Percentiles rank a stretch among this genome's conserved stretches.
phyloP scores from a whole-genome alignment of 2,329 filamentous ascomycete genomes.

The Claviceps sp. region DNA sequence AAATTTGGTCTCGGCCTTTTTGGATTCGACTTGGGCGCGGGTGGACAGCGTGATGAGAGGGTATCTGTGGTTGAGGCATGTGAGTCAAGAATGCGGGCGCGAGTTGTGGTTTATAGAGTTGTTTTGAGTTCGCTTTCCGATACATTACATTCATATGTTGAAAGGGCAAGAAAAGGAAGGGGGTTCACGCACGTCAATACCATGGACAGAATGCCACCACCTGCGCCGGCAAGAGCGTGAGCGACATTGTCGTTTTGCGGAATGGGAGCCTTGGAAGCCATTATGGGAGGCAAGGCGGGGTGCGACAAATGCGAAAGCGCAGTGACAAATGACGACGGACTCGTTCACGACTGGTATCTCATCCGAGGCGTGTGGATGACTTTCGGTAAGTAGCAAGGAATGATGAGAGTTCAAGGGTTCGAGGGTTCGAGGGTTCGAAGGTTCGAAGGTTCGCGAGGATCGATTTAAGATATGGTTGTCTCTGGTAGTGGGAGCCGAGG shows the following conservation, averaged over 20 bases:
- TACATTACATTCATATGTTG: not conserved
- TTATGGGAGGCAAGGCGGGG: conserved; percentile 3
- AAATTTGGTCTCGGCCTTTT: conserved; percentile 75
- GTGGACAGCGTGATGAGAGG: conserved; percentile 96
- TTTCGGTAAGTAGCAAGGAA: not conserved
- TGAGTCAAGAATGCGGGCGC: not conserved
- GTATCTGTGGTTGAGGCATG: conserved; percentile 43
- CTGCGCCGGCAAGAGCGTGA: conserved; percentile 83
- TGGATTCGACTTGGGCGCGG: conserved; percentile 93
- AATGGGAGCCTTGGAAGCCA: conserved; percentile 45
- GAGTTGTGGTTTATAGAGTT: not conserved
- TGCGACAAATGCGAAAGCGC: not conserved
- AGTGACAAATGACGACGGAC: not conserved
- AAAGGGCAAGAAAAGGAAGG: not conserved
- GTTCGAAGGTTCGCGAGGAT: not conserved
- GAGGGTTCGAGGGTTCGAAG: not conserved
- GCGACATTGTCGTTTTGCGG: conserved; percentile 95
- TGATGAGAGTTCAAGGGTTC: not conserved
- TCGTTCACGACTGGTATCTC: not conserved
- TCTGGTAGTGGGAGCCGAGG: conserved; percentile 4
- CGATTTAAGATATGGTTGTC: not conserved
- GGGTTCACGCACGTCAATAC: conserved; percentile 60
- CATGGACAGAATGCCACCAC: conserved; percentile 92
- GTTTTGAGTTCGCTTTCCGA: too few species aligned
- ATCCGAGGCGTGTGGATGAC: not conserved